phyloP scores from a whole-genome alignment of 2,329 filamentous ascomycete genomes.

The Grosmannia clavigera region DNA sequence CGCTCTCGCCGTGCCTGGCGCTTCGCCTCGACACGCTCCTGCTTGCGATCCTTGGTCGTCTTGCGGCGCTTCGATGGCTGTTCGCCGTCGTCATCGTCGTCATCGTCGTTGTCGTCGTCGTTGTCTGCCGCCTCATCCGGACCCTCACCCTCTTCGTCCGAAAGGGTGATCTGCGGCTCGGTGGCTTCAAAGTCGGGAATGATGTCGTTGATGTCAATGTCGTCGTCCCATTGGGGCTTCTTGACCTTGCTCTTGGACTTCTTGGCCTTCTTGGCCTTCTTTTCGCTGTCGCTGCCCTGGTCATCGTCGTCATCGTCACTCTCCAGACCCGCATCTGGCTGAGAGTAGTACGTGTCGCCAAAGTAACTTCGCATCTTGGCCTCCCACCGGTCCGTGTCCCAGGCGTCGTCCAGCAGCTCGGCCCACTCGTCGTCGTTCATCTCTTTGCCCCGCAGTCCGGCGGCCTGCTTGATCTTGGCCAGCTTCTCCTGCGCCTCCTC shows the following conservation, averaged over 20 bases:
- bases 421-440: slow-evolving; percentile 70
- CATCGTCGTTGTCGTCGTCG: slow-evolving; percentile 20
- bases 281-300: slow-evolving; percentile 25
- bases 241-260: slow-evolving; percentile 47
- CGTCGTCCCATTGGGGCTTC: slow-evolving; percentile 90
- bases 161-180: slow-evolving; percentile 39
- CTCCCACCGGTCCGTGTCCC: slow-evolving; percentile 85
- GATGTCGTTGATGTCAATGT: slow-evolving; percentile 92
- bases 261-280: slow-evolving; percentile 42
- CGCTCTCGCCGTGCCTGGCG: slow-evolving; percentile 70
- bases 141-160: slow-evolving; percentile 33
- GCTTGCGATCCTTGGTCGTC: slow-evolving; percentile 47
- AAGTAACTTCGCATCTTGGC: slow-evolving; percentile 80
- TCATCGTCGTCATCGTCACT: slow-evolving; percentile 21
- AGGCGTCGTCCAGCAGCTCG: slow-evolving; percentile 73
- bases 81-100: slow-evolving; percentile 13
- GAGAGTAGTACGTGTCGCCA: slow-evolving; percentile 80
- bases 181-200: slow-evolving; percentile 74
- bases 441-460: slow-evolving; percentile 58
- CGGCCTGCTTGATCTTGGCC: slow-evolving; percentile 76
- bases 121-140: slow-evolving; percentile 21
- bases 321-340: slow-evolving; percentile 43
- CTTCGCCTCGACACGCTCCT: slow-evolving; percentile 45
- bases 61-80: slow-evolving; percentile 43
- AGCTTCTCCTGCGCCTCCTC: slow-evolving; percentile 85